Evolutionary conservation across 148 eudicot genomes (phyloP).

Genomic region (Vaccinium macrocarpon): DNA sequence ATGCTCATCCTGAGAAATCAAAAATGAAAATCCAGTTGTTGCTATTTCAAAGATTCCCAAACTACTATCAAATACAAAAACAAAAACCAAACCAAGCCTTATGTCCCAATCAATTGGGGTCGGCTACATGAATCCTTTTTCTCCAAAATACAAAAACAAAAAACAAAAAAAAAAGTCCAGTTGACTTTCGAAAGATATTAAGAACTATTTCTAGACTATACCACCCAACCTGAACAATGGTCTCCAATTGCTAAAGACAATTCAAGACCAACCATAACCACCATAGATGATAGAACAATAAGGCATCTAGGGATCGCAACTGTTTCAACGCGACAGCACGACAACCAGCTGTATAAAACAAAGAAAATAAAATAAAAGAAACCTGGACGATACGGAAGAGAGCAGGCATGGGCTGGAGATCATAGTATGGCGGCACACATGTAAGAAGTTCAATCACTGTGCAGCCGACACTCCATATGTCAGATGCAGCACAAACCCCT

Average conservation of each 20-base stretch:
- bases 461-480: slow-evolving; percentile 99
- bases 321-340: not conserved
- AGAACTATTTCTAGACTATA: not conserved
- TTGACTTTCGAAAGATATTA: not conserved
- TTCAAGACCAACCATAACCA: not conserved
- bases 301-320: not conserved
- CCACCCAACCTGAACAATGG: not conserved
- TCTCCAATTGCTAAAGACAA: not conserved
- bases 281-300: slow-evolving; percentile 2
- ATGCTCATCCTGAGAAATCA: slow-evolving; percentile 71
- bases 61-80: not conserved
- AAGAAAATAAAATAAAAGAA: slow-evolving; percentile 5
- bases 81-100: no score
- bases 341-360: not conserved
- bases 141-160: not conserved
- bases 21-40: slow-evolving; percentile 6
- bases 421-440: slow-evolving; percentile 95
- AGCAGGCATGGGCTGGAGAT: slow-evolving; percentile 99
- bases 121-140: no score
- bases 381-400: slow-evolving; percentile 99
- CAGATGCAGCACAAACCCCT: slow-evolving; percentile 99
- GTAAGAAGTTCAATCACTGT: slow-evolving; percentile 99
- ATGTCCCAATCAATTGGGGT: no score
- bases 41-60: not conserved
- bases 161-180: not conserved